phyloP scores from a whole-genome alignment of 1,284 basidiomycete genomes.

The Cryptococcus sp. region DNA sequence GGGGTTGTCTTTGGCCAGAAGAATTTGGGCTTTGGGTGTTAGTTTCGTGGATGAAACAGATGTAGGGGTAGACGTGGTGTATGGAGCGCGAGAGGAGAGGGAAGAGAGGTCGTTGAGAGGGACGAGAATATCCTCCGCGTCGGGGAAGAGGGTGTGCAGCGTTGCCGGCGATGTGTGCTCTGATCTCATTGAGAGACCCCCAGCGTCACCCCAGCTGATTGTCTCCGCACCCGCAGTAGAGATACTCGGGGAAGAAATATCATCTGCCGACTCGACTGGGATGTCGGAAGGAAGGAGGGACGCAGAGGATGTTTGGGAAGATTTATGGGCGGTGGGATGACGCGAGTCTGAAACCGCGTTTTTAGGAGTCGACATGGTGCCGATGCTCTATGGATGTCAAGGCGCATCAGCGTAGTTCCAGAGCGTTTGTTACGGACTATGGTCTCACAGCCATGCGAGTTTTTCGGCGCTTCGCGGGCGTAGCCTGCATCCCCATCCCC shows the following conservation, averaged over 20 bases:
- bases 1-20: not conserved
- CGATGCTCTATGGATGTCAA: constrained; percentile 10
- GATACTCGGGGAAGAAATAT: constrained; percentile 12
- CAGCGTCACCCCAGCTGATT: not conserved
- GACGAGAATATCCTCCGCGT: constrained; percentile 7
- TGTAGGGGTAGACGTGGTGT: not conserved
- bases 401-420: constrained; percentile 8
- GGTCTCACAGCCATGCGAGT: constrained; percentile 8
- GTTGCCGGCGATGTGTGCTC: too few species aligned
- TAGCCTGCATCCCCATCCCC: constrained; percentile 31
- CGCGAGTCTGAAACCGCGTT: not conserved
- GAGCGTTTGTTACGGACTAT: not conserved
- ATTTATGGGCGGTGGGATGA: not conserved
- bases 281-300: not conserved
- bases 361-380: constrained; percentile 15
- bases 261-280: constrained; percentile 1
- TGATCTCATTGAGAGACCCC: too few species aligned
- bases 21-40: not conserved
- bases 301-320: not conserved
- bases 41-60: not conserved
- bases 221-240: not conserved
- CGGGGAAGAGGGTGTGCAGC: constrained; percentile 3
- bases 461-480: constrained; percentile 17
- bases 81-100: not conserved
- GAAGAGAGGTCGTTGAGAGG: constrained; percentile 17